Evolutionary conservation across 2,329 filamentous ascomycete species (phyloP).

Genomic region (Dactylonectria estremocensis): DNA sequence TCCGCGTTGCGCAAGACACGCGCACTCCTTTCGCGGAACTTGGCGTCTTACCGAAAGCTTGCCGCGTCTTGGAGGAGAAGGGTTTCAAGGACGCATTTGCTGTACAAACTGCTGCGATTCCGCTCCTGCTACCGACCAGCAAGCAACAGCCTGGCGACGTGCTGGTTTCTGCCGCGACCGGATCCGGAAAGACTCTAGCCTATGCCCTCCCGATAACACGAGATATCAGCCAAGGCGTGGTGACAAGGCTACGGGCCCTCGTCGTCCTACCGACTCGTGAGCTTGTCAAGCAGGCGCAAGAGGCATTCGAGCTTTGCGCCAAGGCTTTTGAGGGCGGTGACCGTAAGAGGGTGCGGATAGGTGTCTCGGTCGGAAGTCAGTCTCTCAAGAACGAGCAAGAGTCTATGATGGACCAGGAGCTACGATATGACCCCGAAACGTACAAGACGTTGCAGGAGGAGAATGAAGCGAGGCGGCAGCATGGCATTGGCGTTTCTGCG

Average conservation of each 20-base stretch:
- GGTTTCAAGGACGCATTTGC: constrained; percentile 59
- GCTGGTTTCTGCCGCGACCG: constrained; percentile 92
- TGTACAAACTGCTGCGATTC: constrained; percentile 72
- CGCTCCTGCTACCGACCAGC: constrained; percentile 79
- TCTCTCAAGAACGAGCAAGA: constrained; percentile 77
- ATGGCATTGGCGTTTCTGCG: constrained; percentile 24
- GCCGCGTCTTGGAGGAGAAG: constrained; percentile 76
- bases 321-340: constrained; percentile 69
- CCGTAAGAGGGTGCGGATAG: constrained; percentile 81
- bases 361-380: constrained; percentile 86
- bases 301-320: constrained; percentile 82
- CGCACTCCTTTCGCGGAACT: constrained; percentile 74
- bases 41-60: constrained; percentile 72
- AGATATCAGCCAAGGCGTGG: constrained; percentile 75
- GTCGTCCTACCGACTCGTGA: constrained; percentile 94
- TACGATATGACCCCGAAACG: constrained; percentile 75
- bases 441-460: constrained; percentile 55
- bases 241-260: constrained; percentile 81
- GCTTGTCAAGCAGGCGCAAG: constrained; percentile 87
- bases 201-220: constrained; percentile 91
- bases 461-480: constrained; percentile 20
- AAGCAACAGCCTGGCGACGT: constrained; percentile 80
- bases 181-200: constrained; percentile 94
- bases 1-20: constrained; percentile 75
- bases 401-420: constrained; percentile 61